Conservation (phyloP, 2,329 filamentous ascomycete genomes). For the Aspergillus sp. region DNA sequence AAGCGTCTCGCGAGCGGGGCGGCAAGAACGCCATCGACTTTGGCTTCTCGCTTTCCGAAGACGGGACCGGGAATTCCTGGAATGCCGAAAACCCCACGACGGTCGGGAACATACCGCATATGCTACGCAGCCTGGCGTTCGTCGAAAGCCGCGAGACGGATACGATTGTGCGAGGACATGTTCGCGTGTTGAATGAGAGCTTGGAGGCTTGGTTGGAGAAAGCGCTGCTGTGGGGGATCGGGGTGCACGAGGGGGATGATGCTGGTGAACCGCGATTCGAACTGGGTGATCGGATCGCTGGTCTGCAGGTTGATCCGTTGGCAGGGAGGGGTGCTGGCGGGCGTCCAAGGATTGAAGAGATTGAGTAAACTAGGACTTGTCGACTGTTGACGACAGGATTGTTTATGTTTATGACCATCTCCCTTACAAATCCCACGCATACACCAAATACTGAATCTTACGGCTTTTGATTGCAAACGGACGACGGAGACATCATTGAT, state of each 20-base stretch:
- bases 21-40: conserved; percentile 35
- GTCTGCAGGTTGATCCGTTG: conserved; percentile 37
- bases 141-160: conserved; percentile 42
- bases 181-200: conserved; percentile 41
- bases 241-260: conserved; percentile 18
- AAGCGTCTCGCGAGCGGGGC: conserved; percentile 32
- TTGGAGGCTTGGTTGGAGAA: conserved; percentile 46
- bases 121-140: conserved; percentile 36
- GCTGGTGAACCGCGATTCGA: conserved; percentile 27
- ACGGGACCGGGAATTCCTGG: conserved; percentile 4
- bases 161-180: conserved; percentile 39
- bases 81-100: conserved; percentile 16
- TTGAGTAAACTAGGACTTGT: conserved; percentile 31
- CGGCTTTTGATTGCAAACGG: too few relatives aligned
- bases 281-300: conserved; percentile 39
- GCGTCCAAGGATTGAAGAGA: conserved; percentile 42
- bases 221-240: conserved; percentile 41
- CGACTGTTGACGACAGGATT: background rate
- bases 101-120: conserved; percentile 40
- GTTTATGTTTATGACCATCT: background rate
- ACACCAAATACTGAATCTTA: background rate
- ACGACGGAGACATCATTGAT: background rate
- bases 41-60: conserved; percentile 38
- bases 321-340: conserved; percentile 18
- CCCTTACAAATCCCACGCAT: too few relatives aligned